Conservation (phyloP, 441 rosid genomes). For the Jatropha podagrica region DNA sequence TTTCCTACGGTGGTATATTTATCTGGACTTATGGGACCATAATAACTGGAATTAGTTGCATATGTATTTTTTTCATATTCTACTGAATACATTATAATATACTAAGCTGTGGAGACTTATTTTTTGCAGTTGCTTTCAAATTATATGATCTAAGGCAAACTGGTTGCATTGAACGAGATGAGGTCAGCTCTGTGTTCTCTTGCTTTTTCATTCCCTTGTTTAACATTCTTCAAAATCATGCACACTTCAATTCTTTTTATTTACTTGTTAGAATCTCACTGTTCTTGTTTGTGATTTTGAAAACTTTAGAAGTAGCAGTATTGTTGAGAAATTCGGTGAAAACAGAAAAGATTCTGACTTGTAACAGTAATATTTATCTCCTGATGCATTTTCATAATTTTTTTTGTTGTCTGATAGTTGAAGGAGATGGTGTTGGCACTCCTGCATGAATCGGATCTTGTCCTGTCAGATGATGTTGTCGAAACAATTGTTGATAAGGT, state of each 20-base stretch:
- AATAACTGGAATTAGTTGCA: background rate
- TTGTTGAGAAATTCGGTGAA: background rate
- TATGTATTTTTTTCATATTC: background rate
- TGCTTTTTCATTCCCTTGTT: background rate
- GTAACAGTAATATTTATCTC: background rate
- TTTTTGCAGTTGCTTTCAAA: slow-evolving; percentile 76
- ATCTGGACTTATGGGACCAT: background rate
- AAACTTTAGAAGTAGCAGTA: background rate
- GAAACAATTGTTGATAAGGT: slow-evolving; percentile 80
- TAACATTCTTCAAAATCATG: background rate
- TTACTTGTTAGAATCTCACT: background rate
- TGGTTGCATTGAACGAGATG: slow-evolving; percentile 83
- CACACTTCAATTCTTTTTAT: background rate
- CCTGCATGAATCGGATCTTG: slow-evolving; percentile 77
- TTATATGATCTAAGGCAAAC: slow-evolving; percentile 81
- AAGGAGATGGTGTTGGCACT: slow-evolving; percentile 91
- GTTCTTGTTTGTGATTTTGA: too few relatives aligned
- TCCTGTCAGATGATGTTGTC: slow-evolving; percentile 60
- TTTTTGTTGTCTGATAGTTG: slow-evolving; percentile 39
- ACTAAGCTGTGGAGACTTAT: slow-evolving; percentile 8
- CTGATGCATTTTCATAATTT: background rate
- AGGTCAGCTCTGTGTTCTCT: slow-evolving; percentile 44
- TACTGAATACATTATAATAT: background rate
- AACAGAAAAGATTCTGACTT: background rate
- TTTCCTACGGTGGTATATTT: background rate